Evolutionary conservation across 2,329 filamentous ascomycete species (phyloP), one percentile per base, ranked within the genome.

Genomic region (Mycogone perniciosa): DNA sequence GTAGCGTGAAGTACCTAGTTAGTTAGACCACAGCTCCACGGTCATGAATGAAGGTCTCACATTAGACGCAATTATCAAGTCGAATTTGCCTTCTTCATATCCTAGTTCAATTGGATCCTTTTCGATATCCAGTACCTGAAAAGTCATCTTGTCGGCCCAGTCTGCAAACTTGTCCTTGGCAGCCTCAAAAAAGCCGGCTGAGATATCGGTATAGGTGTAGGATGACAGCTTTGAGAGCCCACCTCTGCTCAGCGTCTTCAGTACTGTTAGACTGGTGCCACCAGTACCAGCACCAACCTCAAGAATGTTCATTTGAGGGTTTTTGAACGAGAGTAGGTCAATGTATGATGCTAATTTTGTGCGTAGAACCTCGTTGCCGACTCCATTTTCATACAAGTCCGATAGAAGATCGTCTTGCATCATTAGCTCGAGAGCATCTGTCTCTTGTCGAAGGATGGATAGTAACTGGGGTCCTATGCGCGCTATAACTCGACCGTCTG

Each of bases 131-230:
- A 62, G 56, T 5, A 41, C 58, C 44, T 55, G 57, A 56, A 52
- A 64, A 20, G 39, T 29, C 46, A 60, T 57, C 9, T 48, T 52
- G 4, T 49, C 48, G 3, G 13, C 4, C 34, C 62, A 58, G 2
- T 50, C 39, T 1, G 55, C 46, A 26, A 74, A 67, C 4, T 51
- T 54, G 27, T 64, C 59, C 26, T 59, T 54, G 0, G 67, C 70
- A 2, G 60, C 55, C 10, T 67, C 65, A 45, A 76, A 74, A 60
- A 72, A 73, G 6, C 62, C 66, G 4, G 63, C 51, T 0, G 68
- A 69, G 9, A 75, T 66, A 50, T 76, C 74, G 0, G 75, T 76
- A 58, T 64, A 77, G 0, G 69, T 72, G 56, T 76, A 77, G 10
- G 20, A 20, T 3, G 3, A 20, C 3, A 20, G 20, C 20, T 20